Percentiles rank a stretch among this genome's conserved stretches.
These are phyloP conservation scores for Nakazawaea populi DNA, from an alignment of 805 yeast species.

Conservation along the genomic window DNA sequence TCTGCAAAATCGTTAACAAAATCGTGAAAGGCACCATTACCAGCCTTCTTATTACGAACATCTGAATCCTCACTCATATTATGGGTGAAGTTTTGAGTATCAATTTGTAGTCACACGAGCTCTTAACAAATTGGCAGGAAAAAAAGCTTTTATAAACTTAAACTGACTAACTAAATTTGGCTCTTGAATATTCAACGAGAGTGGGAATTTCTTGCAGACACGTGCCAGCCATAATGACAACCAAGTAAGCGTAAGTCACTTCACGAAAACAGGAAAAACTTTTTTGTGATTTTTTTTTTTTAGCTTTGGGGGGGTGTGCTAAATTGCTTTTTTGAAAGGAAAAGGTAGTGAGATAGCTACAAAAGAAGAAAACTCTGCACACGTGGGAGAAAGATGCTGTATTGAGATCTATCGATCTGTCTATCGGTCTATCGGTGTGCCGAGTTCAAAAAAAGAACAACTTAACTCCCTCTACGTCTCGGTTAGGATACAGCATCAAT, in stretches of 20 bases:
- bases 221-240: background rate
- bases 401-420: too few species aligned
- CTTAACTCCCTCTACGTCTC: too few species aligned
- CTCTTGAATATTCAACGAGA: background rate
- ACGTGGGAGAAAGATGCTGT: too few species aligned
- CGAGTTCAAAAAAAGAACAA: too few species aligned
- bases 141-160: background rate
- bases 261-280: background rate
- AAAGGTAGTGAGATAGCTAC: too few species aligned
- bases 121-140: background rate
- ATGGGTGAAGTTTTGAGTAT: background rate
- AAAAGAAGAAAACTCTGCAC: too few species aligned
- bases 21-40: constrained; percentile 55
- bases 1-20: constrained; percentile 48
- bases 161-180: background rate
- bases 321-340: too few species aligned
- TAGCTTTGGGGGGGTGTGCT: background rate
- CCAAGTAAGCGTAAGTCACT: background rate
- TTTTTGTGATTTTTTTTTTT: too few species aligned
- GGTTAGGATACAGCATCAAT: too few species aligned
- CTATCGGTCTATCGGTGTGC: too few species aligned
- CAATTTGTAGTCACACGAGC: constrained; percentile 4
- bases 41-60: constrained; percentile 25
- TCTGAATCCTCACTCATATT: background rate
- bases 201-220: background rate